Evolutionary conservation across 306 rosid species (phyloP), one percentile per base, ranked within the genome.

Genomic region (Sicyos baderoa): DNA sequence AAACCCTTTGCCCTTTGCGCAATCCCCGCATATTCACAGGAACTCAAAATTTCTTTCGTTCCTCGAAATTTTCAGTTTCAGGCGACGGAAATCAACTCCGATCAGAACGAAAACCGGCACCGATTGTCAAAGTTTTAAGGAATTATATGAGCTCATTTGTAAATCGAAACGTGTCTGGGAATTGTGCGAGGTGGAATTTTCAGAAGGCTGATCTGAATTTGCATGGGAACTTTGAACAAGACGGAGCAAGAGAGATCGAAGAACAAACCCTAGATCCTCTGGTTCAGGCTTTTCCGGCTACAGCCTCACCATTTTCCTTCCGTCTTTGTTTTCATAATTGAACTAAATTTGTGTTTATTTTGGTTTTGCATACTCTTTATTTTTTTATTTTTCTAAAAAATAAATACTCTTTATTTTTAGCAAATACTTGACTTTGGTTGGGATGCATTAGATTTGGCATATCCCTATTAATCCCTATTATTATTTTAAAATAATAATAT

Each of bases 1-100:
- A 81, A 87, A 91, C 85, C 78, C 86, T 76, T 81, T 81, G 88
- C 72, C 84, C 77, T 82, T 85, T 87, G 80, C 72, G 84, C 85
- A 75, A 83, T 81, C 95, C 86, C 40, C 91, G 84, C 97, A 88
- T 91, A 72, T 81, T 86, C 70, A 63, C 35, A 61, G 48, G 66
- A 0, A 80, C 71, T 56, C 72, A 76, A 72, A 45, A 60, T 5
- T 29, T n/a, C 49, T 63, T 27, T 50, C 62, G 76, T 76, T 65
- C 12, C 32, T 58, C 11, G 3, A 59, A 60, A 58, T 2, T 32
- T 35, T 35, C 67, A 60, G 25, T 25, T 0, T 61, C 17, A 35
- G 40, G 68, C 5, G 49, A 35, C 68, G 68, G 49, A 59, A 48
- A 11, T 27, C 2, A 35, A 77, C 61, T 54, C 47, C 54, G 18